Evolutionary conservation across 495 filamentous ascomycete species (phyloP), one percentile per base, ranked within the genome.

Genomic region (Mycothermus thermophilus): DNA sequence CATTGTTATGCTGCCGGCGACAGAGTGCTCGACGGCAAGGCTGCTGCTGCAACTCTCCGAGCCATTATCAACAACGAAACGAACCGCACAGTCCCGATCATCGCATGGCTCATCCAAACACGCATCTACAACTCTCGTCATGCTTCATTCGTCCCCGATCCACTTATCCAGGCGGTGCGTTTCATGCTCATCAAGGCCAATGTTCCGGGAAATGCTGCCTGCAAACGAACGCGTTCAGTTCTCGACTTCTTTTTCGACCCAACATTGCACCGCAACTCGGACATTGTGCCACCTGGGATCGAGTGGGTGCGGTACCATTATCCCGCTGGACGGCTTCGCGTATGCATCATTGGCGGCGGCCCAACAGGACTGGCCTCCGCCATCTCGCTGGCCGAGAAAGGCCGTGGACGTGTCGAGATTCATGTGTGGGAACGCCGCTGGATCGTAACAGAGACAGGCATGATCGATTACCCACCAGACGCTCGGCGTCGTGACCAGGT

Each of bases 171-270:
- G 40, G 46, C 51, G 15, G 45, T 57, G 25, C 54, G 56, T 32
- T 59, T 55, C 32, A 43, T 59, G 30, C 44, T 57, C 6, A 44
- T 59, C 49, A 57, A 55, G 41, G 44, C 45, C 11, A 37, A 41
- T 8, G 38, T 55, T 3, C 44, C 51, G 25, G 46, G 50, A 16
- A 32, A 29, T 23, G 43, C 43, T 7, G 35, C 45, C 26, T 37
- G 43, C 4, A 37, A 55, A 4, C 43, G 46, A 17, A 43, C 45
- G 22, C 38, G 44, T 8, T 21, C 40, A 18, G 46, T 57, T 5
- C 32, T 57, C 8, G 56, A 59, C 39, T 59, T 59, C 39, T 59
- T 57, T 38, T 59, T 59, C 34, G 56, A 59, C 31, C 56, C 56
- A 26, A 48, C 54, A 7, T 26, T 59, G 13, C 47, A 52, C 3